Percentiles rank a stretch among this genome's conserved stretches.
phyloP scores from a whole-genome alignment of 768 basidiomycete species.

The Mycena albidolilacea region DNA sequence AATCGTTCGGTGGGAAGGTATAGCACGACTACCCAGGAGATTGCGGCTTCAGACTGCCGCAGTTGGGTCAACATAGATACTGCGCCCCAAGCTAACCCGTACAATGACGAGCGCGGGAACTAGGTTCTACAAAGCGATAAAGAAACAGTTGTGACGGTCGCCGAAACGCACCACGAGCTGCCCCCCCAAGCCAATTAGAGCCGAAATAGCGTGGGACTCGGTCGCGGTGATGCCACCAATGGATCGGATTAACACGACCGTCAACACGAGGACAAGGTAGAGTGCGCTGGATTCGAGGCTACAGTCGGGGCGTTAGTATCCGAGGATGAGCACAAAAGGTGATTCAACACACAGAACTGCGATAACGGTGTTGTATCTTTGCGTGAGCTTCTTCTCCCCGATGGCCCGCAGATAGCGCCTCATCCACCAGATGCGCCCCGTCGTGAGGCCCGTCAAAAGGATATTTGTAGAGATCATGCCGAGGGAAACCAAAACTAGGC shows the following conservation, averaged over 20 bases:
- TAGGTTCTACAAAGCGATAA: neutral
- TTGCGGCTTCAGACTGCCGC: neutral
- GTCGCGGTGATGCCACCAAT: neutral
- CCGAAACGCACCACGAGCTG: neutral
- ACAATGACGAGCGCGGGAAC: slow-evolving; percentile 11
- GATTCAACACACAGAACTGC: slow-evolving; percentile 12
- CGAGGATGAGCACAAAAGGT: neutral
- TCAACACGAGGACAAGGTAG: neutral
- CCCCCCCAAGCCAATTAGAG: neutral
- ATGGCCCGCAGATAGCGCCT: slow-evolving; percentile 4
- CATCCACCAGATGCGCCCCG: slow-evolving; percentile 18
- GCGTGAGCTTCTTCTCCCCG: slow-evolving; percentile 2
- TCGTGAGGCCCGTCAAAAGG: slow-evolving; percentile 16
- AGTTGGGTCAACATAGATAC: slow-evolving; percentile 1
- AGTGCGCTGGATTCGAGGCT: neutral
- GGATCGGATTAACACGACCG: neutral
- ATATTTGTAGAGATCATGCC: neutral
- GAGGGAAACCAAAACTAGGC: neutral
- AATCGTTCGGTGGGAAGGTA: too few relatives aligned
- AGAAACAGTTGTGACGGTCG: too few relatives aligned
- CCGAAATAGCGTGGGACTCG: neutral
- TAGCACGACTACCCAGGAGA: neutral
- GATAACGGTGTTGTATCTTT: slow-evolving; percentile 21
- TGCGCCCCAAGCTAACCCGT: neutral
- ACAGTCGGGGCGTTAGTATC: neutral